These are phyloP conservation scores for Diaporthe destruens DNA, from an alignment of 2,329 filamentous ascomycete genomes.

Conservation along the genomic window DNA sequence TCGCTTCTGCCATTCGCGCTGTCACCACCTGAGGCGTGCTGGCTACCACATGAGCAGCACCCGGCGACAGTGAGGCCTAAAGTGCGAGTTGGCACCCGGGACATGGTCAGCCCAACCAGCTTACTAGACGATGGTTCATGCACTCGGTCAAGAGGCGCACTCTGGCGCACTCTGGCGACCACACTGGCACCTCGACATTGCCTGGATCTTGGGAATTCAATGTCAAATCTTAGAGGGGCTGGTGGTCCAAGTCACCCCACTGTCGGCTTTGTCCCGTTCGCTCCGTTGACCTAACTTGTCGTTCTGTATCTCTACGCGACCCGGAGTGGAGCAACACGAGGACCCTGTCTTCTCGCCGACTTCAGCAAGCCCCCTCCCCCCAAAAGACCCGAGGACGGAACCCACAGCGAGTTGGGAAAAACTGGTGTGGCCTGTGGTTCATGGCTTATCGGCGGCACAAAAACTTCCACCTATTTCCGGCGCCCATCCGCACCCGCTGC, in stretches of 20 bases:
- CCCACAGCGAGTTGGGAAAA: background rate
- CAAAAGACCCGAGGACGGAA: background rate
- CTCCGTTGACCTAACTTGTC: constrained; percentile 19
- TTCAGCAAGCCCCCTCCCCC: constrained; percentile 13
- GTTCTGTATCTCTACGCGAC: constrained; percentile 9
- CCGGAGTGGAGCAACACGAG: constrained; percentile 23
- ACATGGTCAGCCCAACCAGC: background rate
- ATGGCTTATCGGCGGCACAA: constrained; percentile 19
- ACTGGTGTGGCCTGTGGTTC: constrained; percentile 5
- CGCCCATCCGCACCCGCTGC: constrained; percentile 18
- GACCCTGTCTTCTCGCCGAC: constrained; percentile 17
- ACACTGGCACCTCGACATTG: too few species aligned
- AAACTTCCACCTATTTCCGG: constrained; percentile 26
- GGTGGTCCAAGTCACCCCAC: constrained; percentile 28
- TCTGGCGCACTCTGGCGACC: too few species aligned
- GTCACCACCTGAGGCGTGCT: background rate
- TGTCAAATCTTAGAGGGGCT: constrained; percentile 6
- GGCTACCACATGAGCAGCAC: constrained; percentile 1
- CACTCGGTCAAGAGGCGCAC: background rate
- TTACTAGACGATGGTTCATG: background rate
- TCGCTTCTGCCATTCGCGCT: constrained; percentile 22
- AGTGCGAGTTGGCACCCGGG: background rate
- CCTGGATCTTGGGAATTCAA: background rate
- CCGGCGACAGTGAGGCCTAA: background rate
- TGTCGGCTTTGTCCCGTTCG: constrained; percentile 28